These are phyloP conservation scores for Pyrrhoderma noxium DNA, from an alignment of 1,284 basidiomycete species.

Conservation along the genomic window DNA sequence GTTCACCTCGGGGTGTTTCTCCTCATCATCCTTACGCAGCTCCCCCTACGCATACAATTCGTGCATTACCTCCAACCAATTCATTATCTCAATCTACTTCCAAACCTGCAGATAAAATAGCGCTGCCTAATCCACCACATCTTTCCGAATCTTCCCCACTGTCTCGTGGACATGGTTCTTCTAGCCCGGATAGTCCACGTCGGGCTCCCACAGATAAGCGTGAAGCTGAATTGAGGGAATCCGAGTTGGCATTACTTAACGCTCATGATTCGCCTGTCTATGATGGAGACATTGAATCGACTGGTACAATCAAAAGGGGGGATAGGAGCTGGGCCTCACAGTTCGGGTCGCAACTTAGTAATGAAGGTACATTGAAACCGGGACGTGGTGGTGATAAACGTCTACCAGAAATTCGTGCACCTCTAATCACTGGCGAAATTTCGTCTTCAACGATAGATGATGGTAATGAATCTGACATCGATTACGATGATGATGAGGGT, in stretches of 20 bases:
- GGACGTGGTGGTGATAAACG: no score
- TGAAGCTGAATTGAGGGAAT: neutral
- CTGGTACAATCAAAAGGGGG: constrained; percentile 10
- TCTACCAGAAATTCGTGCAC: constrained; percentile 2
- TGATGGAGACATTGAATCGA: constrained; percentile 16
- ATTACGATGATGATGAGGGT: constrained; percentile 35
- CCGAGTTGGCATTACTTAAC: neutral
- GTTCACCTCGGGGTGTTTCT: constrained; percentile 12
- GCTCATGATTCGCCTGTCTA: constrained; percentile 13
- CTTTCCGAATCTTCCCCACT: neutral
- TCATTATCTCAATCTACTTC: neutral
- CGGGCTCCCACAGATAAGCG: constrained; percentile 8
- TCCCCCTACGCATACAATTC: constrained; percentile 4
- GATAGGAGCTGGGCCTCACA: constrained; percentile 8
- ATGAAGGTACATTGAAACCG: constrained; percentile 13
- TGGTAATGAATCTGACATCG: constrained; percentile 36
- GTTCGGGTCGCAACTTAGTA: constrained; percentile 1
- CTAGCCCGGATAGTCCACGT: constrained; percentile 14
- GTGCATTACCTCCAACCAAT: constrained; percentile 7
- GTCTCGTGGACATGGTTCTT: constrained; percentile 5
- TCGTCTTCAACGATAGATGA: constrained; percentile 18
- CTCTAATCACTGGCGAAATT: neutral
- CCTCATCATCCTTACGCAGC: constrained; percentile 17
- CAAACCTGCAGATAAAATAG: neutral
- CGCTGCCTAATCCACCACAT: constrained; percentile 1